Base-by-base conservation (phyloP, 495 filamentous ascomycete genomes). In the Aspergillus saccharolyticus region DNA sequence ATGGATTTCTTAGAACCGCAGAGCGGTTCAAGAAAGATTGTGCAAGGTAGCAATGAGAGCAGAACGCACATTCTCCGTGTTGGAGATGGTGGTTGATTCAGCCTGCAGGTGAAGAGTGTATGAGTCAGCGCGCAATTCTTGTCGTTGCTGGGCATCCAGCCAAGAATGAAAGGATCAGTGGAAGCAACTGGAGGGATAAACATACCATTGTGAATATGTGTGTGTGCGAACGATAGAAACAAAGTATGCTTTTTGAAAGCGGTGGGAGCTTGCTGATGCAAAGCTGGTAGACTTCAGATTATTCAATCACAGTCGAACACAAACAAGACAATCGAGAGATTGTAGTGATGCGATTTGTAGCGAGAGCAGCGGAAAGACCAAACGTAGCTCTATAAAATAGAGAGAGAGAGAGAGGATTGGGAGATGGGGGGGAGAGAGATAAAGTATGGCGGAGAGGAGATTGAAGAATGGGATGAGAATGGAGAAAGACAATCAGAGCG, bases 41-140 rank as follows among this genome's bases (percentile, higher is more conserved):
- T 63, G 58, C 56, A 66, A 59, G 58, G 33, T 52, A 66, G 67
- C 54, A 64, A 54, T 56, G 44, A 56, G 49, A 60, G 47, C 42
- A 44, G 24, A 70, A 83, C 81, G 80, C 71, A 84, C 81, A 77
- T 86, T 87, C 77, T 81, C 83, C 73, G 83, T 84, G 71, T 87
- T 85, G 74, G 84, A 87, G 75, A 86, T 69, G 72, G 71, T 77
- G 59, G 82, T 82, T 72, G 82, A 66, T 60, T 73, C 73, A 65
- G 77, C 75, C 81, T 80, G 63, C 57, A 39, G 53, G 22, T 33
- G 45, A 59, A 18, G 28, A 21, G 19, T 63, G 56, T 50, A 51
- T 33, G 22, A 48, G 54, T 56, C 46, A 56, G 54, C 44, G 46
- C 47, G n/a, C 17, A 24, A 14, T 19, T 53, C 53, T 33, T 19